These are phyloP conservation scores for Pistacia integerrima DNA, from an alignment of 345 rosid genomes.

Conservation along the genomic window DNA sequence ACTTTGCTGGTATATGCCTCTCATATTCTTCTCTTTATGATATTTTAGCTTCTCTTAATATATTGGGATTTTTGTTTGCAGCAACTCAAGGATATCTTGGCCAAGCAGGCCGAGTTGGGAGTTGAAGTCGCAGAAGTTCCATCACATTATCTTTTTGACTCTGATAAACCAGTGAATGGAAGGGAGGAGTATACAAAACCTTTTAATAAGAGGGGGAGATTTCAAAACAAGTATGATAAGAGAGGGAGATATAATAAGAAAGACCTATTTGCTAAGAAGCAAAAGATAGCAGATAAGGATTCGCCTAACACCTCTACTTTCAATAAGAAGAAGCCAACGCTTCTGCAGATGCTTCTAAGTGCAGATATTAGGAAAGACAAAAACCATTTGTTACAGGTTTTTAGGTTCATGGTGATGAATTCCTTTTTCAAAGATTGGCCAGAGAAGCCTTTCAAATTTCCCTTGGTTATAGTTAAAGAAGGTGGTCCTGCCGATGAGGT, in stretches of 20 bases:
- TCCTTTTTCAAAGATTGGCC: constrained; percentile 67
- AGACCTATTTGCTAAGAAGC: constrained; percentile 33
- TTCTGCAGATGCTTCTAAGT: constrained; percentile 80
- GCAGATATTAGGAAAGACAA: constrained; percentile 72
- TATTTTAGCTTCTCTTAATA: background rate
- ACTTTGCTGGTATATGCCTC: background rate
- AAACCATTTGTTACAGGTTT: constrained; percentile 60
- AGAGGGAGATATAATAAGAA: constrained; percentile 48
- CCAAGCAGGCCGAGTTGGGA: constrained; percentile 90
- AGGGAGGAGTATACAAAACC: constrained; percentile 34
- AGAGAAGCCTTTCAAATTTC: constrained; percentile 63
- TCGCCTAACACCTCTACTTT: constrained; percentile 34
- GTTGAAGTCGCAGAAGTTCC: constrained; percentile 95
- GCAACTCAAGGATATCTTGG: constrained; percentile 89
- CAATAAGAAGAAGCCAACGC: constrained; percentile 52
- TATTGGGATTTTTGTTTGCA: constrained; percentile 34
- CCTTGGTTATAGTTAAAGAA: constrained; percentile 54
- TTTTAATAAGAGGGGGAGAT: constrained; percentile 36
- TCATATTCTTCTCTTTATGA: too few species aligned
- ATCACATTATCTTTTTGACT: constrained; percentile 57
- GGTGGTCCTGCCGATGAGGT: constrained; percentile 35
- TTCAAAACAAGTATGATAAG: constrained; percentile 43
- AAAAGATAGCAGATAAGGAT: constrained; percentile 21
- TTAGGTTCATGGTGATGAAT: constrained; percentile 74
- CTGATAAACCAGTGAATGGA: constrained; percentile 35